Conservation (phyloP, 306 rosid genomes). For the Casuarina glauca region DNA sequence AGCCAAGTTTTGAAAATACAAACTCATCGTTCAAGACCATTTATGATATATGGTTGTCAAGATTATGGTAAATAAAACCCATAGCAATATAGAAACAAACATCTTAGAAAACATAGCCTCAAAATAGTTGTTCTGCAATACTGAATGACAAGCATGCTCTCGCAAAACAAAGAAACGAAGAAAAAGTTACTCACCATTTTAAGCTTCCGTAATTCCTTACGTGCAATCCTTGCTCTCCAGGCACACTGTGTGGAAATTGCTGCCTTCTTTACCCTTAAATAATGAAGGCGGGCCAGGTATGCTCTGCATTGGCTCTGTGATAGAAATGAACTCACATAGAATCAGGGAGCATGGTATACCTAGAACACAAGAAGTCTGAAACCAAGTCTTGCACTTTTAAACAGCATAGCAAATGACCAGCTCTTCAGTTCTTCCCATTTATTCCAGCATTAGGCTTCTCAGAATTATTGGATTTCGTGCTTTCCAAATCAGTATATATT, state of each 20-base stretch:
- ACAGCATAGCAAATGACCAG: constrained; percentile 4
- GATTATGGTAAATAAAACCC: background rate
- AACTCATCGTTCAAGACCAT: background rate
- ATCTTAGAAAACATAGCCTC: background rate
- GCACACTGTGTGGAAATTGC: constrained; percentile 60
- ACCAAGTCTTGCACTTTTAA: background rate
- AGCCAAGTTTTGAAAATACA: background rate
- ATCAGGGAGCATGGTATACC: constrained; percentile 18
- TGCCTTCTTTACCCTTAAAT: constrained; percentile 50
- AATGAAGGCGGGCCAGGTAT: constrained; percentile 35
- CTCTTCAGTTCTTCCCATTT: constrained; percentile 5
- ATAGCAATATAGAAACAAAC: background rate
- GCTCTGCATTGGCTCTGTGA: constrained; percentile 58
- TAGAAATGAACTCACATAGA: constrained; percentile 16
- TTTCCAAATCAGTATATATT: background rate
- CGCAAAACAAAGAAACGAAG: constrained; percentile 2
- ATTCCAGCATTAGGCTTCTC: background rate
- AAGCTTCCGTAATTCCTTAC: constrained; percentile 65
- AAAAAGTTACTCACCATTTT: constrained; percentile 48
- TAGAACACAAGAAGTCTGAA: constrained; percentile 9
- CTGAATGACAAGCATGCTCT: background rate
- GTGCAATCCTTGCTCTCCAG: constrained; percentile 69
- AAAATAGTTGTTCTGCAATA: background rate
- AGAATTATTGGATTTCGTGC: background rate
- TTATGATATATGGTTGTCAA: background rate